Percentiles rank a stretch among this genome's conserved stretches.
Evolutionary conservation across 177 flowering plant species (phyloP).

Genomic region (Tripterygium wilfordii): DNA sequence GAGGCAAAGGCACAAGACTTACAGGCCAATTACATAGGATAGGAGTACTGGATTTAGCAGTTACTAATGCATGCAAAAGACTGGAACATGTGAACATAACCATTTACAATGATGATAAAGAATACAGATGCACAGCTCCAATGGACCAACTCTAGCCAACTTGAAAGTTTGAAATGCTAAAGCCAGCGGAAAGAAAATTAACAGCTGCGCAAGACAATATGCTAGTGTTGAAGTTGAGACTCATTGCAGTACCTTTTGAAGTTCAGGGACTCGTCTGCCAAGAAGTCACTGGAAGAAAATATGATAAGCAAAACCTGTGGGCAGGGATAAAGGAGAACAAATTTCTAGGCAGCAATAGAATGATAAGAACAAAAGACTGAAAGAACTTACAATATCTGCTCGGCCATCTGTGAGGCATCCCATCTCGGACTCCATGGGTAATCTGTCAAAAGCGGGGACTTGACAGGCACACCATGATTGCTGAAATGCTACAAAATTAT

Average conservation of each 20-base stretch:
- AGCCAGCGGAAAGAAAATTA: no score
- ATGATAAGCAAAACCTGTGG: neutral
- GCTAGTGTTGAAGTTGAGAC: conserved; percentile 32
- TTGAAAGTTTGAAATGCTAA: no score
- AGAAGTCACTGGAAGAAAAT: conserved; percentile 58
- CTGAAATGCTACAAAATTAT: conserved; percentile 57
- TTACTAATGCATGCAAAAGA: no score
- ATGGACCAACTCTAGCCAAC: no score
- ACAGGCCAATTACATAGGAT: no score
- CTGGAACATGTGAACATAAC: no score
- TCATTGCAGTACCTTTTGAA: conserved; percentile 89
- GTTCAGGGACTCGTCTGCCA: conserved; percentile 70
- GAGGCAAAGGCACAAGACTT: no score
- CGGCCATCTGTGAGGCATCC: conserved; percentile 78
- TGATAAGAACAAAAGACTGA: neutral
- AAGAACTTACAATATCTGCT: conserved; percentile 64
- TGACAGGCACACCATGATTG: conserved; percentile 51
- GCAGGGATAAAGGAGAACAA: no score
- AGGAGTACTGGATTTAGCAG: no score
- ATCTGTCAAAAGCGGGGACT: conserved; percentile 45
- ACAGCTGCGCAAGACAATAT: neutral
- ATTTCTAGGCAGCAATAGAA: no score
- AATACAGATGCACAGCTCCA: no score
- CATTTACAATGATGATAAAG: no score
- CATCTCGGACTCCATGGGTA: conserved; percentile 99